Base-by-base conservation (phyloP, 1,139 yeast species). In the Arxiozyma telluris region DNA sequence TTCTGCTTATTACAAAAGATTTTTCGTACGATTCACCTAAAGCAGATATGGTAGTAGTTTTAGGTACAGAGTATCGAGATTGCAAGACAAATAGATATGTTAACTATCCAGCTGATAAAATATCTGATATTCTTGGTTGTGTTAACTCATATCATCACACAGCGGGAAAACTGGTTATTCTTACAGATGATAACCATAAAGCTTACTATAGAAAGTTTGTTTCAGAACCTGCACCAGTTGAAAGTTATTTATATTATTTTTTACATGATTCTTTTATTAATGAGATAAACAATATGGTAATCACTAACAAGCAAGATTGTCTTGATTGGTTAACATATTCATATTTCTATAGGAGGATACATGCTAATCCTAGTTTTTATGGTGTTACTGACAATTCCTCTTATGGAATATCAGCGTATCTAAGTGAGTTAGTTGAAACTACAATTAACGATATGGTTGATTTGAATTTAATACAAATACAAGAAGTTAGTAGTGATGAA, bases 241-340 rank as follows among this genome's bases (percentile, higher is more conserved):
- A 94, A 67, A 89, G 97, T 69, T 81, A 77, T 61, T 67, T 90
- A 61, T 79, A 79, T 52, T 69, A 74, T 15, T 70, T 73, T 48
- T 62, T 90, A 20, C 83, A 80, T 56, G 96, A 91, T 64, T 76
- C 80, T 0, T 76, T 93, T 49, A 70, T 87, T 46, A 79, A 81
- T 45, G 98, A 90, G 60, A 82, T 90, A 18, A 79, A 86, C 51
- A 79, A 82, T 17, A 76, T 80, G 1, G 74, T 83, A n/a, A 77
- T 93, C 55, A 78, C 75, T 51, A 75, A 80, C 6, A 81, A 87
- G 63, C 97, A 91, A 62, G 95, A 87, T 59, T 87, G 96, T 59
- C 80, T 94, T 56, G 97, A 91, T 63, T 88, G 96, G 94, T 66
- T 94, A 45, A 87, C 97, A 0, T 87, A 80, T 68, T 80, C 96